phyloP scores from a whole-genome alignment of 257 asterid species.

The Prunella vulgaris region DNA sequence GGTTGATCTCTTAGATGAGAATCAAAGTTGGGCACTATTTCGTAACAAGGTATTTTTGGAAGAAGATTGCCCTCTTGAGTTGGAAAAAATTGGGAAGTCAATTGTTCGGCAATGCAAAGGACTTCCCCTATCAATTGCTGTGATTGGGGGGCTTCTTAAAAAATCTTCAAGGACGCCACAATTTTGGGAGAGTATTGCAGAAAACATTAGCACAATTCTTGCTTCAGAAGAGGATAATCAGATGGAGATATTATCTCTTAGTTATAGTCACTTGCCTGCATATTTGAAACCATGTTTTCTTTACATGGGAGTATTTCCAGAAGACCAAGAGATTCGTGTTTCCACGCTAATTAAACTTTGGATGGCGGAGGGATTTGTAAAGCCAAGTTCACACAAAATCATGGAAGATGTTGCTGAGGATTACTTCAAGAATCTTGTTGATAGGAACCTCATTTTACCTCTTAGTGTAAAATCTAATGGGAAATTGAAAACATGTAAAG shows the following conservation, averaged over 20 bases:
- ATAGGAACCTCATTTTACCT: not conserved
- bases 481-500: not conserved
- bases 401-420: slow-evolving; percentile 7
- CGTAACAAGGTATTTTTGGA: not conserved
- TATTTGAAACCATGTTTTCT: slow-evolving; percentile 8
- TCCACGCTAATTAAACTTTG: not conserved
- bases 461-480: not conserved
- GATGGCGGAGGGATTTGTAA: slow-evolving; percentile 9
- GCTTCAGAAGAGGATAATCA: not conserved
- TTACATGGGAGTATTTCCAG: slow-evolving; percentile 11
- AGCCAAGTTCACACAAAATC: not conserved
- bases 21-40: slow-evolving; percentile 3
- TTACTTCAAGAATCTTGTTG: not conserved
- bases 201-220: not conserved
- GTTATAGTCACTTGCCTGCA: slow-evolving; percentile 7
- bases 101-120: not conserved
- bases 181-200: not conserved
- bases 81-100: not conserved
- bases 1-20: not conserved
- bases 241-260: not conserved
- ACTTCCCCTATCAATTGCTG: not conserved
- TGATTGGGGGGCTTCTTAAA: not conserved
- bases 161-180: not conserved
- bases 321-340: not conserved
- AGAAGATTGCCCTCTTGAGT: not conserved